These are phyloP conservation scores for Coemansia sp. DNA, from an alignment of 192 early-diverging fungal genomes.

Conservation along the genomic window DNA sequence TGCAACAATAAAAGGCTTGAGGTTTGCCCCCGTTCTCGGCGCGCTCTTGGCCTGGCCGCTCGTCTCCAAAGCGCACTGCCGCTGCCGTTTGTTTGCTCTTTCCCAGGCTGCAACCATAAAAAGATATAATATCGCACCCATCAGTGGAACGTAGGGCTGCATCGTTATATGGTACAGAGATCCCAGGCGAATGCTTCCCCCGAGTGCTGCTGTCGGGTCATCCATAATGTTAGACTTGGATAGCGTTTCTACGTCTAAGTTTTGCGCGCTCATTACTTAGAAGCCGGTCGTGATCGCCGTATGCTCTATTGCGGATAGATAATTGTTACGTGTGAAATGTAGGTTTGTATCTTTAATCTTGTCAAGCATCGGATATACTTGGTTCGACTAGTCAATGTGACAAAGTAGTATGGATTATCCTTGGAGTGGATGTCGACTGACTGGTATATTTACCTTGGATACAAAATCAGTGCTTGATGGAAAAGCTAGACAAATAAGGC, in stretches of 20 bases:
- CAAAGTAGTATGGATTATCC: no score
- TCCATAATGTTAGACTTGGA: not conserved
- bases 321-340: not conserved
- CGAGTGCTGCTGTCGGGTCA: slow-evolving; percentile 5
- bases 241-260: not conserved
- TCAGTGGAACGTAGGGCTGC: slow-evolving; percentile 65
- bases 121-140: slow-evolving; percentile 40
- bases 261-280: not conserved
- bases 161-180: slow-evolving; percentile 67
- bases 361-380: no score
- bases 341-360: not conserved
- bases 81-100: slow-evolving; percentile 13
- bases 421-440: no score
- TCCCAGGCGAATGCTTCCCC: slow-evolving; percentile 62
- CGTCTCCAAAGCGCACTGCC: slow-evolving; percentile 2
- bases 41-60: not conserved
- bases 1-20: slow-evolving; percentile 76
- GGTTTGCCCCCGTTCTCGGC: slow-evolving; percentile 22
- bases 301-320: not conserved
- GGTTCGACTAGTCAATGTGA: no score
- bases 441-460: no score
- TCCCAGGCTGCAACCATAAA: slow-evolving; percentile 27
- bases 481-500: no score
- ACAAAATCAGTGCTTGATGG: no score
- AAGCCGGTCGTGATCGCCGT: not conserved